Evolutionary conservation across 1,284 basidiomycete species (phyloP).

Genomic region (Sutorius eximius): DNA sequence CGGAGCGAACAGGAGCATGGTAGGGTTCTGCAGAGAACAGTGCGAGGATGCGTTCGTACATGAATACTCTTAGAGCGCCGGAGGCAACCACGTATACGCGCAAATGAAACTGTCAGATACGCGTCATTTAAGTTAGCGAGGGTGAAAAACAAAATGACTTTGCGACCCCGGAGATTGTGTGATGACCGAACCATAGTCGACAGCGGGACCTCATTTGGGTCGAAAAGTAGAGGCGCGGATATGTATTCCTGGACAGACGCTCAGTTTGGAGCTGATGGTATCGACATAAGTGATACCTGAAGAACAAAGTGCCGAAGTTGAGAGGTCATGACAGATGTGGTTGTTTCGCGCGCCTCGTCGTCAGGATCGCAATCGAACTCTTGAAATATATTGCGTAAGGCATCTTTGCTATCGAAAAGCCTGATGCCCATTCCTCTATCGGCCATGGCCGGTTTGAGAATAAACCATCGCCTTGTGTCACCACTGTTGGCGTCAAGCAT

Average conservation of each 20-base stretch:
- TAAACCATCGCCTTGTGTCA: constrained; percentile 71
- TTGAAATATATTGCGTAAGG: constrained; percentile 78
- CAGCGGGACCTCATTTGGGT: constrained; percentile 53
- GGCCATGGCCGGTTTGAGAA: constrained; percentile 96
- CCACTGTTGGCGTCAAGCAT: constrained; percentile 47
- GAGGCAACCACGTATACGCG: constrained; percentile 90
- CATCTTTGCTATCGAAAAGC: constrained; percentile 80
- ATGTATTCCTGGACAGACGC: constrained; percentile 73
- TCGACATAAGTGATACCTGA: constrained; percentile 57
- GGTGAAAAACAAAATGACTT: constrained; percentile 48
- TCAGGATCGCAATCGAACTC: constrained; percentile 73
- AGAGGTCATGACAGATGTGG: constrained; percentile 73
- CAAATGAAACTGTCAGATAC: constrained; percentile 77
- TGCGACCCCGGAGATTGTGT: constrained; percentile 53
- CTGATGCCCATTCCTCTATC: constrained; percentile 95
- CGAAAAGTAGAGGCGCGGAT: constrained; percentile 71
- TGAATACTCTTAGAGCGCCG: constrained; percentile 75
- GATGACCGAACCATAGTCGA: constrained; percentile 18
- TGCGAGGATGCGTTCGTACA: constrained; percentile 83
- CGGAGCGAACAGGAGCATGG: constrained; percentile 37
- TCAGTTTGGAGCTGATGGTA: constrained; percentile 7
- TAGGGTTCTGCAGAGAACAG: constrained; percentile 81
- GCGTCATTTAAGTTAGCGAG: constrained; percentile 12
- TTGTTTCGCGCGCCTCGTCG: constrained; percentile 33
- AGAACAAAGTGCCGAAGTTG: constrained; percentile 97